Evolutionary conservation across 1,139 yeast species (phyloP).

Genomic region (Barnettozyma hawaiiensis): DNA sequence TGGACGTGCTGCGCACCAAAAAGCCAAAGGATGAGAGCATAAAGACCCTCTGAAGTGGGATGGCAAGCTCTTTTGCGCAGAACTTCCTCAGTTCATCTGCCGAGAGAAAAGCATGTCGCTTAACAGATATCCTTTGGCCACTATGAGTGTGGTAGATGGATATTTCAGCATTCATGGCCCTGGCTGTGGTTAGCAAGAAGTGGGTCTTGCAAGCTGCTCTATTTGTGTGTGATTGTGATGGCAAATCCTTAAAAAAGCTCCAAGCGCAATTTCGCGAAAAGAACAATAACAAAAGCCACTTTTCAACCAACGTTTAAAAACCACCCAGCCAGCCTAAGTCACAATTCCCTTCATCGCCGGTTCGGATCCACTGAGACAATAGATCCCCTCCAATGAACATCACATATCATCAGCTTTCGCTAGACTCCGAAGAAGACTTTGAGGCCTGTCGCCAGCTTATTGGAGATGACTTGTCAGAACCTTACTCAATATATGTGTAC

Average conservation of each 20-base stretch:
- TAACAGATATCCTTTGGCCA: slow-evolving; percentile 32
- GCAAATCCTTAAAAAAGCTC: too few relatives aligned
- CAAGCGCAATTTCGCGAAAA: too few relatives aligned
- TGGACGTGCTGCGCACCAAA: slow-evolving; percentile 43
- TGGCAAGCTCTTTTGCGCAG: slow-evolving; percentile 36
- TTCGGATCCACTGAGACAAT: not conserved
- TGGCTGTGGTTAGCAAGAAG: not conserved
- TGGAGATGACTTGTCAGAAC: slow-evolving; percentile 62
- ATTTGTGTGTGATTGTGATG: not conserved
- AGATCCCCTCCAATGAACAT: slow-evolving; percentile 10
- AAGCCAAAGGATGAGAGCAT: slow-evolving; percentile 63
- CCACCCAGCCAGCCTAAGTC: too few relatives aligned
- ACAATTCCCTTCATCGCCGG: too few relatives aligned
- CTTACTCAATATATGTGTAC: slow-evolving; percentile 67
- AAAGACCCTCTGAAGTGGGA: slow-evolving; percentile 44
- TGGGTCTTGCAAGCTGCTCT: too few relatives aligned
- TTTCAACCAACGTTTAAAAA: too few relatives aligned
- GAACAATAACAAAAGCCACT: too few relatives aligned
- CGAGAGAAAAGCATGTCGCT: slow-evolving; percentile 32
- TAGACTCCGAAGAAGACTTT: slow-evolving; percentile 29
- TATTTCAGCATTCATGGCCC: slow-evolving; percentile 21
- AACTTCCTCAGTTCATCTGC: slow-evolving; percentile 43
- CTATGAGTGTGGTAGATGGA: slow-evolving; percentile 38
- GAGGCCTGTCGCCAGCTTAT: slow-evolving; percentile 39
- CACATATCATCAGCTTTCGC: slow-evolving; percentile 27